These are phyloP conservation scores for Alternaria sp. DNA, from an alignment of 2,329 filamentous ascomycete species.

Conservation along the genomic window DNA sequence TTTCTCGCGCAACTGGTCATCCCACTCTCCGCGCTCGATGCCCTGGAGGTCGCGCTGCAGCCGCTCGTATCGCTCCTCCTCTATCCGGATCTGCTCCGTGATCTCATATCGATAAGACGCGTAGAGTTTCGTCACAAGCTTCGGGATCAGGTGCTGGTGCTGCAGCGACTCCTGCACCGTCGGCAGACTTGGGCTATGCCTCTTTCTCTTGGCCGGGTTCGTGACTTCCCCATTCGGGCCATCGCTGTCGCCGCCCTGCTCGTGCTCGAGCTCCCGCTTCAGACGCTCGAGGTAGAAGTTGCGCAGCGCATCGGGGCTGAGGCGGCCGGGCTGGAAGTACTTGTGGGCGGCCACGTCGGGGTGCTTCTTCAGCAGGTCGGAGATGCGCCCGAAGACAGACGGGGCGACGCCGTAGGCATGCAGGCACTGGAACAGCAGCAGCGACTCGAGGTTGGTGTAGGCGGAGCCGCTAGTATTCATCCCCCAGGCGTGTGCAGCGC, in stretches of 20 bases:
- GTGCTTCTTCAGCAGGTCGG: constrained; percentile 76
- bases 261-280: constrained; percentile 70
- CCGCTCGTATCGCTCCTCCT: constrained; percentile 71
- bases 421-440: constrained; percentile 83
- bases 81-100: constrained; percentile 72
- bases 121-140: constrained; percentile 76
- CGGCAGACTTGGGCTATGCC: constrained; percentile 65
- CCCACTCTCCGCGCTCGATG: constrained; percentile 67
- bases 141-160: constrained; percentile 71
- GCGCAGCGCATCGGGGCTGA: constrained; percentile 79
- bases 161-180: constrained; percentile 70
- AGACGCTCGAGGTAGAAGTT: constrained; percentile 78
- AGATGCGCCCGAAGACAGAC: constrained; percentile 73
- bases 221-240: constrained; percentile 38
- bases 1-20: constrained; percentile 49
- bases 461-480: constrained; percentile 66
- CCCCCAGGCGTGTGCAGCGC: constrained; percentile 46
- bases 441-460: constrained; percentile 85
- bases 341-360: constrained; percentile 72
- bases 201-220: constrained; percentile 73
- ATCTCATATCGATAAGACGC: constrained; percentile 73
- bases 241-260: constrained; percentile 56
- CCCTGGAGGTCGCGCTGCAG: constrained; percentile 72
- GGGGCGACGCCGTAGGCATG: constrained; percentile 70
- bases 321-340: constrained; percentile 73